Conservation (phyloP, 2,329 filamentous ascomycete genomes). For the Amauroascus verrucosus region DNA sequence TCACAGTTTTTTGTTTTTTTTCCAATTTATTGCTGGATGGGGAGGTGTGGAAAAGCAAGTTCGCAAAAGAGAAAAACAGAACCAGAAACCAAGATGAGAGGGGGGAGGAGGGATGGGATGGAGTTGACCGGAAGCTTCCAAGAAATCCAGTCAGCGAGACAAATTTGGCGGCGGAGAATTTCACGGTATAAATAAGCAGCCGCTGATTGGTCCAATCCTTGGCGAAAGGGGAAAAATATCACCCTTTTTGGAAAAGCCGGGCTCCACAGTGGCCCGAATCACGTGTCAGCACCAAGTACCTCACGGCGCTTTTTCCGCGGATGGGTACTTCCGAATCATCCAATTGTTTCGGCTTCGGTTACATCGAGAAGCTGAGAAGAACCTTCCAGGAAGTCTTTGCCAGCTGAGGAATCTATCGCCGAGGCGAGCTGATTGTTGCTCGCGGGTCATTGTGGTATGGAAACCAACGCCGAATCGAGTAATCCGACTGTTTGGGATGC, state of each 20-base stretch:
- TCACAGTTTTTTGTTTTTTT: background rate
- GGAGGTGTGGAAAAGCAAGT: background rate
- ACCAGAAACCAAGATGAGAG: no score
- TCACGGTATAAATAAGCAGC: conserved; percentile 9
- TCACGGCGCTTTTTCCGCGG: background rate
- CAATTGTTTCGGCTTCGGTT: background rate
- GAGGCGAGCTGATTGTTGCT: background rate
- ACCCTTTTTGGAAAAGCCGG: conserved; percentile 1
- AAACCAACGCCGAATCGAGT: background rate
- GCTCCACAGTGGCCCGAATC: background rate
- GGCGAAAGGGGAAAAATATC: background rate
- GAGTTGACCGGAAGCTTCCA: background rate
- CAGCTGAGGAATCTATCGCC: background rate
- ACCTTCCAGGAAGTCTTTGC: background rate
- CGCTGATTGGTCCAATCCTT: conserved; percentile 17
- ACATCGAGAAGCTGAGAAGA: background rate
- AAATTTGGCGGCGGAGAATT: background rate
- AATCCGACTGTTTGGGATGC: background rate
- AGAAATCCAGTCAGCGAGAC: no score
- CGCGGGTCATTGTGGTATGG: background rate
- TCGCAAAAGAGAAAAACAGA: no score
- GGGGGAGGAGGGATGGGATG: background rate
- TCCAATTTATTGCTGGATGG: background rate
- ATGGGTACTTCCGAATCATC: background rate
- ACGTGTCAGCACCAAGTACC: conserved; percentile 8